Evolutionary conservation across 306 rosid species (phyloP), one percentile per base, ranked within the genome.

Genomic region (Glycyrrhiza uralensis): DNA sequence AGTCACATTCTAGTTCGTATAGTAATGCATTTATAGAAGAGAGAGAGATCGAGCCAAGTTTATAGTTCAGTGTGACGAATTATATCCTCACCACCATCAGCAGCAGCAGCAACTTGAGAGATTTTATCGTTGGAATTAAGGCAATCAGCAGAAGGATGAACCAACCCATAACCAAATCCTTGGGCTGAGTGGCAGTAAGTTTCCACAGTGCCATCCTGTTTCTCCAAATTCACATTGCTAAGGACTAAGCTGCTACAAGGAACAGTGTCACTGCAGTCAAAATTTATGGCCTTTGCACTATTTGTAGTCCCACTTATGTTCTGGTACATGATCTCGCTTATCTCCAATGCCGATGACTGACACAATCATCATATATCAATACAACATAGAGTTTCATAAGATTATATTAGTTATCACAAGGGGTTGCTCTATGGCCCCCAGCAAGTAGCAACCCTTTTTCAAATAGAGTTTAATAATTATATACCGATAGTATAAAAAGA

Each of bases 61-160:
- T 77, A 91, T 76, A 90, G 87, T 79, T 93, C 98, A 41, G 87
- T 83, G 69, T 91, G 97, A 77, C 65, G 83, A 69, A 73, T 82
- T 65, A 80, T 41, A 15, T 80, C 81, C 17, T 78, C 76, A 22
- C 29, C 28, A 14, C 7, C 4, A 22, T 56, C 28, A 14, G 9
- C 4, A 30, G 60, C 57, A 54, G 84, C 78, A 30, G 44, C 29
- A 57, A 50, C 17, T 26, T 81, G 74, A 61, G 76, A 72, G 26
- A 30, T 44, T 22, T 89, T 84, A 81, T 88, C 99, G 7, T 45
- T 71, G 36, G 96, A 84, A 63, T 23, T 87, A n/a, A 95, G 89
- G 80, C 99, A 95, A 54, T 95, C 99, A 22, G 97, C 99, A 22
- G 97, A 88, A 64, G 99, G 99, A 76, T 95, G 96, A 30, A 95